phyloP scores from a whole-genome alignment of 176 grass and related monocot species.

The Metroxylon sagu region DNA sequence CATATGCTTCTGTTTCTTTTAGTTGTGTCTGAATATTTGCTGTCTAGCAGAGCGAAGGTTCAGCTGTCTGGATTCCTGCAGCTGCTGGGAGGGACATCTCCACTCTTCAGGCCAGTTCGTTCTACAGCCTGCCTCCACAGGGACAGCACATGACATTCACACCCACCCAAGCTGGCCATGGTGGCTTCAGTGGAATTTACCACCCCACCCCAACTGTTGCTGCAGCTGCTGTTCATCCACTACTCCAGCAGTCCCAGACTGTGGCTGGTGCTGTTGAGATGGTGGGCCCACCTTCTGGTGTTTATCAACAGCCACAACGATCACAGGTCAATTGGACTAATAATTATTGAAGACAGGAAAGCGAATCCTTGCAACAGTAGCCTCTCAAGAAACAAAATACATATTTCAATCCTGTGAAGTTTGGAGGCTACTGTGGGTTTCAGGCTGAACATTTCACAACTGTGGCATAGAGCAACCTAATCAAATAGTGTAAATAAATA shows the following conservation, averaged over 20 bases:
- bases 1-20: no score
- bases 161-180: constrained; percentile 47
- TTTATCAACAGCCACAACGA: constrained; percentile 60
- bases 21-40: no score
- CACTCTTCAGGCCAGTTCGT: constrained; percentile 41
- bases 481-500: constrained; percentile 41
- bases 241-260: constrained; percentile 22
- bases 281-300: constrained; percentile 29
- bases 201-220: constrained; percentile 45
- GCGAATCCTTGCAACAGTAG: constrained; percentile 15
- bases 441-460: constrained; percentile 20
- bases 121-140: constrained; percentile 53
- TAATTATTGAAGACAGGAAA: constrained; percentile 50
- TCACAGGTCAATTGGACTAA: constrained; percentile 59
- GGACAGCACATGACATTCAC: constrained; percentile 68
- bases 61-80: constrained; percentile 49
- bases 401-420: background rate
- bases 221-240: constrained; percentile 21
- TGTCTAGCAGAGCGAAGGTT: constrained; percentile 47
- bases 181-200: constrained; percentile 61
- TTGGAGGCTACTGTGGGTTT: constrained; percentile 14
- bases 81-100: constrained; percentile 55
- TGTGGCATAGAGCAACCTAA: constrained; percentile 28
- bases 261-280: constrained; percentile 63
- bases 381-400: background rate